Percentiles rank a stretch among this genome's conserved stretches.
Conservation (phyloP, 306 rosid genomes). For the Cucumis hystrix region DNA sequence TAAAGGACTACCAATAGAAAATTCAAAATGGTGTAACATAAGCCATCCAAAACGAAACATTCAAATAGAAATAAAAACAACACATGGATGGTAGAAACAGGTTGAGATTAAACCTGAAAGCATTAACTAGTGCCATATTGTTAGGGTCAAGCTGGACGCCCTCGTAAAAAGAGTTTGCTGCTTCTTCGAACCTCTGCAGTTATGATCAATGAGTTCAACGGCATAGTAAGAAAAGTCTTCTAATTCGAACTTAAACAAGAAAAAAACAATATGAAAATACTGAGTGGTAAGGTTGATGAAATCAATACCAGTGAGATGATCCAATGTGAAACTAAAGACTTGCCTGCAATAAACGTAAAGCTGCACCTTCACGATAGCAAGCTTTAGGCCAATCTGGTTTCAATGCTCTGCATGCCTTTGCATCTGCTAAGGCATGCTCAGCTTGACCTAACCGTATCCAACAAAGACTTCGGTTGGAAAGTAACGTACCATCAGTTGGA, state of each 20-base stretch:
- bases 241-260: constrained; percentile 1
- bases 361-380: constrained; percentile 96
- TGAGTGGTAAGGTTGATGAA: not conserved
- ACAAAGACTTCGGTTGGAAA: constrained; percentile 90
- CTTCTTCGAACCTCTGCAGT: constrained; percentile 86
- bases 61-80: not conserved
- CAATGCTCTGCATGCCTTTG: constrained; percentile 68
- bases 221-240: not conserved
- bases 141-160: constrained; percentile 78
- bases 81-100: not conserved
- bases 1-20: not conserved
- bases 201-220: constrained; percentile 7
- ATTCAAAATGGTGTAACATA: not conserved
- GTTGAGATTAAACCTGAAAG: constrained; percentile 52
- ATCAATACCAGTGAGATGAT: not conserved
- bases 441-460: constrained; percentile 79
- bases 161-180: constrained; percentile 84
- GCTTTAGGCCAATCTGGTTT: constrained; percentile 93
- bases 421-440: constrained; percentile 82
- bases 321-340: constrained; percentile 8
- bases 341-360: constrained; percentile 79
- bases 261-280: not conserved
- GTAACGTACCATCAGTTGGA: constrained; percentile 46
- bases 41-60: not conserved
- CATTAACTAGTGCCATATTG: constrained; percentile 62